These are phyloP conservation scores for Beauveria bassiana DNA, from an alignment of 2,329 filamentous ascomycete species.

Conservation along the genomic window DNA sequence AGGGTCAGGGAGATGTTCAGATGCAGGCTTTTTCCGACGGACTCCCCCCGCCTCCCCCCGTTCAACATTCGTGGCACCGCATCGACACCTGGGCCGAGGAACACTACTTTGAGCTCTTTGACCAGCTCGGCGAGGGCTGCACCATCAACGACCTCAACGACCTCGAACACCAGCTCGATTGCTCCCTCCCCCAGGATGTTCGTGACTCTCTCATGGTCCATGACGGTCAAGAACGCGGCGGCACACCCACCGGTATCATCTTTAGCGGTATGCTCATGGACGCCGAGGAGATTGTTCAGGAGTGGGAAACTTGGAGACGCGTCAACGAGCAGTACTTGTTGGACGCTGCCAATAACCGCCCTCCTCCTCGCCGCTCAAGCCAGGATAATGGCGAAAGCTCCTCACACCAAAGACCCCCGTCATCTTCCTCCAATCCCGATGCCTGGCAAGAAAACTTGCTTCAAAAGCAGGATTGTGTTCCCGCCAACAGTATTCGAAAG, in stretches of 20 bases:
- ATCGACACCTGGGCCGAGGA: conserved; percentile 93
- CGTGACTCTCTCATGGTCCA: conserved; percentile 85
- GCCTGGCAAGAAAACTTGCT: conserved; percentile 79
- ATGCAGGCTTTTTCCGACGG: conserved; percentile 96
- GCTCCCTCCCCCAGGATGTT: conserved; percentile 85
- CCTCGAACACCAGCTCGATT: conserved; percentile 90
- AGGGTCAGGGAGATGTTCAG: conserved; percentile 74
- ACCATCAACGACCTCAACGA: conserved; percentile 95
- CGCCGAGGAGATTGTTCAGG: conserved; percentile 95
- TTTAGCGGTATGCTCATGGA: conserved; percentile 94
- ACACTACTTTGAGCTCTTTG: conserved; percentile 88
- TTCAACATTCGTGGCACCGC: conserved; percentile 83
- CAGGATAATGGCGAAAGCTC: conserved; percentile 61
- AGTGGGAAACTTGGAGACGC: conserved; percentile 93
- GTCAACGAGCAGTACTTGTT: conserved; percentile 86
- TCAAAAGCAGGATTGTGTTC: conserved; percentile 79
- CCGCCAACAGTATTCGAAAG: conserved; percentile 78
- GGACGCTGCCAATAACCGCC: conserved; percentile 47
- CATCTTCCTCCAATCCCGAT: conserved; percentile 47
- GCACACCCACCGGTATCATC: conserved; percentile 81
- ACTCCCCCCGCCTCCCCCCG: conserved; percentile 79
- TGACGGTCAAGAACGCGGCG: conserved; percentile 94
- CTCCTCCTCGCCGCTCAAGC: conserved; percentile 62
- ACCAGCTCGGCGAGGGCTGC: conserved; percentile 87
- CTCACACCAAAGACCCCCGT: conserved; percentile 46